Evolutionary conservation across 305 asterid species (phyloP).

Genomic region (Ajuga reptans): DNA sequence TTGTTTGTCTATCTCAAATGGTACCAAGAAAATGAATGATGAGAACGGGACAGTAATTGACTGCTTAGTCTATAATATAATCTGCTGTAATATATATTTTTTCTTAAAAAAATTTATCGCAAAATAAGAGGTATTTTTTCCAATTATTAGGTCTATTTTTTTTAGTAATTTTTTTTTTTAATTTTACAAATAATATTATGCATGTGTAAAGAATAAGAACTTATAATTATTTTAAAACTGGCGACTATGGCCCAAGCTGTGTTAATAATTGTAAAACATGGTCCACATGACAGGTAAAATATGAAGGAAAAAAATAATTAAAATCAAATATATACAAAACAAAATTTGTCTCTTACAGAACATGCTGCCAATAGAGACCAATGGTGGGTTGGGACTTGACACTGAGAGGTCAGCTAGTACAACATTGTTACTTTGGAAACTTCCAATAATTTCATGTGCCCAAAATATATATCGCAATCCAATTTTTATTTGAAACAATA

Average conservation of each 20-base stretch:
- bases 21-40: not conserved
- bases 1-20: no score
- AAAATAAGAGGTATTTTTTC: no score
- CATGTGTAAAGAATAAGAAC: no score
- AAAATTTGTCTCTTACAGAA: slow-evolving; percentile 3
- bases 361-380: not conserved
- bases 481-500: not conserved
- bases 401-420: no score
- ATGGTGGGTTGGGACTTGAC: not conserved
- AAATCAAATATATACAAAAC: not conserved
- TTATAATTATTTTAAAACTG: not conserved
- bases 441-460: not conserved
- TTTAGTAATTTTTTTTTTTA: no score
- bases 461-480: not conserved
- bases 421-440: not conserved
- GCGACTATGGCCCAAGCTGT: not conserved
- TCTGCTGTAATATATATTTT: no score
- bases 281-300: slow-evolving; percentile 12
- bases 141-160: no score
- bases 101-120: no score
- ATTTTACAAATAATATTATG: no score
- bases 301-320: no score
- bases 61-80: no score
- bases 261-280: not conserved
- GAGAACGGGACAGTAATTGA: no score